phyloP scores from a whole-genome alignment of 768 basidiomycete species.

The Suillus variegatus region DNA sequence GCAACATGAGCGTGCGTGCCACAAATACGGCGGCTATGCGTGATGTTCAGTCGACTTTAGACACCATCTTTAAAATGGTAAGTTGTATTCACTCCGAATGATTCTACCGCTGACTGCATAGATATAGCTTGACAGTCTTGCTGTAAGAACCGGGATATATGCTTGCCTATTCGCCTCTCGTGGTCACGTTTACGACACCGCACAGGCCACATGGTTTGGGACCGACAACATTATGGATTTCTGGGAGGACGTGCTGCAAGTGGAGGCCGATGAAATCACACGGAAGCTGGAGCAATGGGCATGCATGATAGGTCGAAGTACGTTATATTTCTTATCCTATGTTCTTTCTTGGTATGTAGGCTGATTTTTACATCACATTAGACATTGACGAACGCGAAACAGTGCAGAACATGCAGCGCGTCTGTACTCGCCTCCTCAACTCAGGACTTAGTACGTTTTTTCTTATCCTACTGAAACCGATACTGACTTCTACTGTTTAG shows the following conservation, averaged over 20 bases:
- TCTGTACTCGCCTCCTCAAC: not conserved
- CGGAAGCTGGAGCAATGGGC: constrained; percentile 10
- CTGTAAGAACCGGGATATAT: constrained; percentile 1
- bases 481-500: not conserved
- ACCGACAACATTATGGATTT: constrained; percentile 13
- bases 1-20: not conserved
- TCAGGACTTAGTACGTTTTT: constrained; percentile 1
- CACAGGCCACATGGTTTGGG: constrained; percentile 8
- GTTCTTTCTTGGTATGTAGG: not conserved
- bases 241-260: constrained; percentile 11
- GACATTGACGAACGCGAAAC: not conserved
- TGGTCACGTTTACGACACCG: constrained; percentile 7
- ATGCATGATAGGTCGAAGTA: constrained; percentile 8
- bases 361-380: not conserved
- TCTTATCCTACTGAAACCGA: not conserved
- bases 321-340: not conserved
- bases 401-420: not conserved
- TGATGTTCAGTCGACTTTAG: constrained; percentile 6
- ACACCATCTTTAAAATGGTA: not conserved
- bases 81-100: not conserved
- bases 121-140: constrained; percentile 10
- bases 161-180: not conserved
- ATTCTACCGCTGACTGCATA: too few relatives aligned
- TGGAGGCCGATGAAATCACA: constrained; percentile 5
- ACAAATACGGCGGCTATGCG: constrained; percentile 7